Conservation (phyloP, 2,329 filamentous ascomycete genomes). For the Drechslera avenae region DNA sequence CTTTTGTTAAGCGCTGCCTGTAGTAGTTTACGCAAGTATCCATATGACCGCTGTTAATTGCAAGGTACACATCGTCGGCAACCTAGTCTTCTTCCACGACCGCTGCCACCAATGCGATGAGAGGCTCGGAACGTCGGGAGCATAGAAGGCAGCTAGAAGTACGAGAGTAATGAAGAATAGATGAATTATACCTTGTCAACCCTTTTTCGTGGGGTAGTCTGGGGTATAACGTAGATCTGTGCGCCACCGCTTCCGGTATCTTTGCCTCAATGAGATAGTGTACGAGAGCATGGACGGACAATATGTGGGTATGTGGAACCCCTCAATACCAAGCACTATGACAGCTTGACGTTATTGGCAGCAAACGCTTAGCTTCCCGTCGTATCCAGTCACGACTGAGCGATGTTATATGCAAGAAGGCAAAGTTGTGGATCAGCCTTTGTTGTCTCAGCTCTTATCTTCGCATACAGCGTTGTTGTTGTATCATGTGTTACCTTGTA, state of each 20-base stretch:
- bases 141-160: conserved; percentile 23
- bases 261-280: conserved; percentile 34
- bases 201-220: conserved; percentile 38
- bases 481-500: conserved; percentile 3
- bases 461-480: not conserved
- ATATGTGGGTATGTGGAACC: conserved; percentile 9
- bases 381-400: conserved; percentile 12
- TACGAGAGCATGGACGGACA: conserved; percentile 21
- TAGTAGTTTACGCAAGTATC: conserved; percentile 21
- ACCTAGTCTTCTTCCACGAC: conserved; percentile 9
- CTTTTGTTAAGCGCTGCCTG: conserved; percentile 10
- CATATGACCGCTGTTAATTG: conserved; percentile 27
- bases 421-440: conserved; percentile 15
- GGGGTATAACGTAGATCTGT: conserved; percentile 43
- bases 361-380: conserved; percentile 10
- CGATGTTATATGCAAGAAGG: conserved; percentile 14
- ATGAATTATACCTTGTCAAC: conserved; percentile 33
- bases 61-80: conserved; percentile 24
- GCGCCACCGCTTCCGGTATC: conserved; percentile 25
- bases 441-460: not conserved
- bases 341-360: conserved; percentile 20
- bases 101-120: conserved; percentile 32
- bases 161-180: conserved; percentile 41
- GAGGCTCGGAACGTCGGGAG: conserved; percentile 42
- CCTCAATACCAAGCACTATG: conserved; percentile 26